A percentile compares a stretch with the other conserved stretches of the same genome.
Evolutionary conservation across 352 stramenopile genomes (phyloP).

Genomic region (Phytophthora sp.): DNA sequence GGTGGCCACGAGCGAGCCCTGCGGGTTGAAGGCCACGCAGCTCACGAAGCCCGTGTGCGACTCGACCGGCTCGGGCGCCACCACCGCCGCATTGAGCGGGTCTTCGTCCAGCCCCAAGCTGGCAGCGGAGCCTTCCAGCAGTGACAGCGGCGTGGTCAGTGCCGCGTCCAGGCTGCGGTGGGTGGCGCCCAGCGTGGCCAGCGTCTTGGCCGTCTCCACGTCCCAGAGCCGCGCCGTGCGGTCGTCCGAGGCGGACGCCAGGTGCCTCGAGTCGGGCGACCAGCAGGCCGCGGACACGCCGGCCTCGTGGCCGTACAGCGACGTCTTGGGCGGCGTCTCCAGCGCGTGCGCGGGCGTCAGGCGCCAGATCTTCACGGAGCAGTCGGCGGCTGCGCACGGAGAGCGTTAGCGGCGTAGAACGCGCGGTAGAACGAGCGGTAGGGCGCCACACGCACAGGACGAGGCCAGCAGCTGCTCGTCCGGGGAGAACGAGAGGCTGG

Average conservation of each 20-base stretch:
- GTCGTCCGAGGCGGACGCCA: conserved; percentile 96
- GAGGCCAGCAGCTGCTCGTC: conserved; percentile 63
- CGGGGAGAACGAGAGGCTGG: conserved; percentile 73
- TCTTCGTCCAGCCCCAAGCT: conserved; percentile 29
- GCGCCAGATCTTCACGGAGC: conserved; percentile 80
- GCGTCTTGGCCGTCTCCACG: conserved; percentile 81
- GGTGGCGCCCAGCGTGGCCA: conserved; percentile 72
- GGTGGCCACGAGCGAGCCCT: conserved; percentile 91
- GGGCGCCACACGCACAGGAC: conserved; percentile 48
- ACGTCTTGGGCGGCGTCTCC: conserved; percentile 30
- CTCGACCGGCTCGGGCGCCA: conserved; percentile 73
- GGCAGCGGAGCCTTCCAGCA: conserved; percentile 33
- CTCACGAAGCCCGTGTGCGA: conserved; percentile 96
- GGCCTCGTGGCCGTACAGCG: conserved; percentile 90
- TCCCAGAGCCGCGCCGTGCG: conserved; percentile 96
- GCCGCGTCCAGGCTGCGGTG: conserved; percentile 40
- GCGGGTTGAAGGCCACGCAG: conserved; percentile 93
- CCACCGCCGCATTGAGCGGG: conserved; percentile 23
- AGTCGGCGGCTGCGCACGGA: conserved; percentile 62
- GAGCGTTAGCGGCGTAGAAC: neutral
- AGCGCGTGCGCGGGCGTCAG: conserved; percentile 24
- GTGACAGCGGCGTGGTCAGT: conserved; percentile 27
- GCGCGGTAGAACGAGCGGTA: neutral
- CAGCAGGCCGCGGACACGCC: conserved; percentile 95
- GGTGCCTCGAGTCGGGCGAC: conserved; percentile 82